Base-by-base conservation (phyloP, 371 early-diverging fungal species). In the Mucor racemosus region DNA sequence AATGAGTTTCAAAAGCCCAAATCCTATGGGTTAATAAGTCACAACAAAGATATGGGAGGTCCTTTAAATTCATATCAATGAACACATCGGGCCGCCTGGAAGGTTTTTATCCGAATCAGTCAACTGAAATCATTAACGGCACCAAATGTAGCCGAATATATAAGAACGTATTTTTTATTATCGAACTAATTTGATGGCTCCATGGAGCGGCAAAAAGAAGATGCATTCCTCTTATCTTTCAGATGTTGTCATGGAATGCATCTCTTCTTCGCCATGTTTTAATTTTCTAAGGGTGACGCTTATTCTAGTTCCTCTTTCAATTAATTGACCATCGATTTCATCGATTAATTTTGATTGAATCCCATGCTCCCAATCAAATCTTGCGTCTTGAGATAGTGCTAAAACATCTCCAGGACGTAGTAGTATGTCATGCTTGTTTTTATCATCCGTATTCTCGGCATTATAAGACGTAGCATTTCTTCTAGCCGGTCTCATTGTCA, bases 281-380 rank as follows among this genome's bases (percentile, higher is more conserved):
- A 80, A 44, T 61, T 70, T 78, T 55, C 82, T 71, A 7, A 82
- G 57, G 7, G 83, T 82, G 36, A 82, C 65, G 55, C 83, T 82
- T 15, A 82, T 69, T 6, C 83, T 67, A 8, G 76, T 74, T 3
- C 75, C 73, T 50, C 83, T 65, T 54, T 76, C 65, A 31, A 78
- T 76, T 14, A 33, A 14, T 58, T 77, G 72, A 7, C 70, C 80
- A 46, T 74, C 65, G 1, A 76, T 48, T 0, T 46, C 33, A 56
- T 82, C 83, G 17, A 48, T 31, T 10, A 61, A 26, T 17, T 61
- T 61, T 36, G 76, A 74, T 34, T 71, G 64, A 17, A 82, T 82
- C 7, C 83, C 78, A 63, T 82, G 83, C 31, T 76, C 75, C 83
- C 83, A 82, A 5, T 73, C 54, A 50, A 75, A 82, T 19, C 83